Conservation (phyloP, 2,329 filamentous ascomycete species). For the Pezicula carpinea region DNA sequence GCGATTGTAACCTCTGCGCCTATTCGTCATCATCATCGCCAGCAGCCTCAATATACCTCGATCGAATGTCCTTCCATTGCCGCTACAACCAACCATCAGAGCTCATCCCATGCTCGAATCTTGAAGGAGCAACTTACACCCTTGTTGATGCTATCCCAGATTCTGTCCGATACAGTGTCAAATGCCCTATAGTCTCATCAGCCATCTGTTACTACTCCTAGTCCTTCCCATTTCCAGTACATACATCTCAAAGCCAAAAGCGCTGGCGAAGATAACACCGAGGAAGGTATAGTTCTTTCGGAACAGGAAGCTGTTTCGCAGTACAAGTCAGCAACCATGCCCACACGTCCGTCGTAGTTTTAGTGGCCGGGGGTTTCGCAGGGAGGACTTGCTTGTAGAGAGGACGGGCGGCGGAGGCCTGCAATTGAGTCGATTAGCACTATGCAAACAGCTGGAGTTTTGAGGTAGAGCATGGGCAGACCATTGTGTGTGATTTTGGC, state of each 20-base stretch:
- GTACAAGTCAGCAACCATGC: background rate
- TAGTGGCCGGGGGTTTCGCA: background rate
- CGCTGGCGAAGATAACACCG: slow-evolving; percentile 75
- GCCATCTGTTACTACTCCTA: slow-evolving; percentile 1
- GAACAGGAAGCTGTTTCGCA: slow-evolving; percentile 65
- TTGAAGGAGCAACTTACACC: slow-evolving; percentile 63
- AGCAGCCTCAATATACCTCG: slow-evolving; percentile 73
- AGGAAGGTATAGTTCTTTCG: slow-evolving; percentile 86
- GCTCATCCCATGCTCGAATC: slow-evolving; percentile 4
- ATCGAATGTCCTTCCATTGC: slow-evolving; percentile 99
- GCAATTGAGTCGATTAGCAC: slow-evolving; percentile 22
- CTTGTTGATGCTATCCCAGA: slow-evolving; percentile 89
- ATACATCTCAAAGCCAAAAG: slow-evolving; percentile 93
- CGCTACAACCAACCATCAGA: slow-evolving; percentile 55
- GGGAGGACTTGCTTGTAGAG: slow-evolving; percentile 28
- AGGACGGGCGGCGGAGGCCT: slow-evolving; percentile 24
- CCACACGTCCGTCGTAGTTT: background rate
- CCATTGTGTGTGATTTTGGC: slow-evolving; percentile 25
- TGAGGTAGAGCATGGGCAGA: slow-evolving; percentile 9
- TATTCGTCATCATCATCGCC: slow-evolving; percentile 51
- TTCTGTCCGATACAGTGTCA: slow-evolving; percentile 72
- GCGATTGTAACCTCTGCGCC: background rate
- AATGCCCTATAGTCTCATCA: slow-evolving; percentile 58
- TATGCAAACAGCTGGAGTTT: background rate
- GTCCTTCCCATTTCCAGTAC: slow-evolving; percentile 30